Conservation (phyloP, 352 stramenopile species). For the Phytophthora brassicae region DNA sequence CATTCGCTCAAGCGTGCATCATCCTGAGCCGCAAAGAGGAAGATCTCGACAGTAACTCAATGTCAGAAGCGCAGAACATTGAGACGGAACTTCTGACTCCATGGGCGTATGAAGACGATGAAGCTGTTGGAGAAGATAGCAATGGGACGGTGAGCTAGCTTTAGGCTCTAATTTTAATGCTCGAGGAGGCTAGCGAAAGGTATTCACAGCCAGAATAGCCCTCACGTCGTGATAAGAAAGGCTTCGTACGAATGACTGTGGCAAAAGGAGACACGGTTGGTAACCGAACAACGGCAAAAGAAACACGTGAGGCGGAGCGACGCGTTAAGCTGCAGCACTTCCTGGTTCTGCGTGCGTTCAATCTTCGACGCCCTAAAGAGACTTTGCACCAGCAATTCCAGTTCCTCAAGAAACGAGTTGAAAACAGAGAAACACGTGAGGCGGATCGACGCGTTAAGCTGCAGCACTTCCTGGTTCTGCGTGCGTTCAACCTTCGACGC, state of each 20-base stretch:
- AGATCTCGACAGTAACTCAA: not conserved
- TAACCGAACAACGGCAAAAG: slow-evolving; percentile 13
- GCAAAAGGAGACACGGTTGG: not conserved
- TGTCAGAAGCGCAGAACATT: not conserved
- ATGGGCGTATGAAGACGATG: slow-evolving; percentile 36
- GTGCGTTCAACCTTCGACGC: slow-evolving; percentile 79
- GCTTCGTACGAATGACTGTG: slow-evolving; percentile 13
- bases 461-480: slow-evolving; percentile 80
- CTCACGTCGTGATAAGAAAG: not conserved
- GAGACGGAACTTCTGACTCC: slow-evolving; percentile 23
- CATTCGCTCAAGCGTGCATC: slow-evolving; percentile 49
- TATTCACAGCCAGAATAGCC: not conserved
- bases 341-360: slow-evolving; percentile 81
- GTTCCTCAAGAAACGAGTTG: slow-evolving; percentile 38
- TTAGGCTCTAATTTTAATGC: slow-evolving; percentile 26
- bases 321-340: slow-evolving; percentile 77
- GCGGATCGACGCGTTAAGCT: slow-evolving; percentile 56
- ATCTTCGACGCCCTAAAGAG: slow-evolving; percentile 59
- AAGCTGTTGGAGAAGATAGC: slow-evolving; percentile 11
- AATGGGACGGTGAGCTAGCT: slow-evolving; percentile 15
- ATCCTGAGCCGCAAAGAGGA: slow-evolving; percentile 29
- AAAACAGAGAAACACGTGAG: slow-evolving; percentile 26
- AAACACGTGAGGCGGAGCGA: slow-evolving; percentile 36
- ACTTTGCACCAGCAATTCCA: slow-evolving; percentile 75
- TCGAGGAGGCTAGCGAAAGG: not conserved